A percentile compares a stretch with the other conserved stretches of the same genome.
phyloP scores from a whole-genome alignment of 345 rosid species.

The Aethionema arabicum region DNA sequence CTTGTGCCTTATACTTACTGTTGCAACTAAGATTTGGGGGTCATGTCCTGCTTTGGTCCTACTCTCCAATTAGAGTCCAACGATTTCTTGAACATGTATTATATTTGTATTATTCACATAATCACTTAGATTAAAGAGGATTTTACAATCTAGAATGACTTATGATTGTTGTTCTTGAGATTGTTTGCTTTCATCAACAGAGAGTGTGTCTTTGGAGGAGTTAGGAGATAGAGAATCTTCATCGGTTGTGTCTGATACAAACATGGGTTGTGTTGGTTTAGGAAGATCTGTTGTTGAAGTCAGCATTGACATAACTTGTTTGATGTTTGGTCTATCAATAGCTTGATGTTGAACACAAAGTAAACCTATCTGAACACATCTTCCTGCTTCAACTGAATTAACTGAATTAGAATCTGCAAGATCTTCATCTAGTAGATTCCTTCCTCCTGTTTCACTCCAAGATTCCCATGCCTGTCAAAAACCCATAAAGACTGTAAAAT shows the following conservation, averaged over 20 bases:
- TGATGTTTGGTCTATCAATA: slow-evolving; percentile 37
- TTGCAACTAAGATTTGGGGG: slow-evolving; percentile 33
- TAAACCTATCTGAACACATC: slow-evolving; percentile 35
- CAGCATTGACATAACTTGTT: slow-evolving; percentile 34
- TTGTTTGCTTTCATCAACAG: slow-evolving; percentile 22
- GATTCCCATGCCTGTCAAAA: slow-evolving; percentile 36
- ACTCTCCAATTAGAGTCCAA: no score
- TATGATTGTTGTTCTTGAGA: slow-evolving; percentile 10
- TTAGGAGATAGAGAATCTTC: slow-evolving; percentile 31
- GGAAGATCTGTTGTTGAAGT: slow-evolving; percentile 31
- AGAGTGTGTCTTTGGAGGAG: slow-evolving; percentile 25
- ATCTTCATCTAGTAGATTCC: slow-evolving; percentile 32
- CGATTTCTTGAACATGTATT: no score
- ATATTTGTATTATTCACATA: no score
- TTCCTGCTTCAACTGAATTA: slow-evolving; percentile 28
- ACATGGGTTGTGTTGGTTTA: slow-evolving; percentile 34
- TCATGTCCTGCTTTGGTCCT: slow-evolving; percentile 25
- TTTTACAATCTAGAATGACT: no score
- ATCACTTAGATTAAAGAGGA: no score
- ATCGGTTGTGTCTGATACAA: slow-evolving; percentile 32
- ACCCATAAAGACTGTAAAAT: slow-evolving; percentile 1
- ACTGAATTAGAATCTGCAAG: slow-evolving; percentile 21
- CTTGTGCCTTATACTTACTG: slow-evolving; percentile 20
- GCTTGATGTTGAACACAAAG: slow-evolving; percentile 38
- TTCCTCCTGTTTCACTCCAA: slow-evolving; percentile 27